Conservation (phyloP, 148 eudicot genomes). For the Arctostaphylos glauca region DNA sequence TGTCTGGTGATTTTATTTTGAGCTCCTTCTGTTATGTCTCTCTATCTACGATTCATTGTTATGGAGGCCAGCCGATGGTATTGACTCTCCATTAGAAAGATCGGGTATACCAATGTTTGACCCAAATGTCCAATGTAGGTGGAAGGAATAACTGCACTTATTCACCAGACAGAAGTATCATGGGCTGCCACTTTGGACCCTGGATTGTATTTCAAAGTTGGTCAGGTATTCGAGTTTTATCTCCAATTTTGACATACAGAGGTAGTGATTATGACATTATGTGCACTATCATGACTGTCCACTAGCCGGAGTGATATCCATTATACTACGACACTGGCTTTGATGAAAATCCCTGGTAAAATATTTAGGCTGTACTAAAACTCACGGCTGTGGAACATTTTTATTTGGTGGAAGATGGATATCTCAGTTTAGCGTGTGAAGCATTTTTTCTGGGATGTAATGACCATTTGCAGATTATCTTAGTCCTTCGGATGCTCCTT, state of each 20-base stretch:
- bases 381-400: neutral
- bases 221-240: slow-evolving; percentile 57
- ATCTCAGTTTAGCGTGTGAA: neutral
- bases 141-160: slow-evolving; percentile 90
- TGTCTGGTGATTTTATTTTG: neutral
- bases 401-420: slow-evolving; percentile 1
- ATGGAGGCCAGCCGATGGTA: neutral
- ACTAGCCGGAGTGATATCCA: neutral
- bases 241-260: neutral
- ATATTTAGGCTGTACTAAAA: slow-evolving; percentile 5
- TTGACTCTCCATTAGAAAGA: slow-evolving; percentile 2
- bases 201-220: slow-evolving; percentile 70
- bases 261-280: neutral
- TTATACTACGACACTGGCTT: neutral
- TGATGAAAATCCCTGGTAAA: neutral
- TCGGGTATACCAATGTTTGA: neutral
- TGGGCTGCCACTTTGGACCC: slow-evolving; percentile 89
- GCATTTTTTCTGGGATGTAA: neutral
- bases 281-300: neutral
- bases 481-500: slow-evolving; percentile 20
- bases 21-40: neutral
- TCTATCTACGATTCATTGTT: neutral
- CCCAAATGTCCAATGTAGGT: slow-evolving; percentile 47
- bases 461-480: neutral
- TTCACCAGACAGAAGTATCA: slow-evolving; percentile 90